Percentiles rank a stretch among this genome's conserved stretches.
Conservation (phyloP, 257 asterid genomes). For the Capsicum rhomboideum region DNA sequence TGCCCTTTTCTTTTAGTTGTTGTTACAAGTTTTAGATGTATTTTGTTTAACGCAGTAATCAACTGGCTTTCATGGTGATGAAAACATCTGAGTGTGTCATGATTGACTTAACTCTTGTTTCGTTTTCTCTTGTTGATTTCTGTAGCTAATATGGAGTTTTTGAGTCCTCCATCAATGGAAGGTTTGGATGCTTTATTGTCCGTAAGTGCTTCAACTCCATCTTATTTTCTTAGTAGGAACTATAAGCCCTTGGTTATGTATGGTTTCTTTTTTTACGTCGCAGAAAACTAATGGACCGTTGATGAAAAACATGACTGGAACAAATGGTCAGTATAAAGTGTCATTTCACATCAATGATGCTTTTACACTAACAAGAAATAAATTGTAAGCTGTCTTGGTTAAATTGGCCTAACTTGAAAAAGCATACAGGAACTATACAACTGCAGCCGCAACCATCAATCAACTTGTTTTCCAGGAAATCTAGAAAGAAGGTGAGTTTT, state of each 20-base stretch:
- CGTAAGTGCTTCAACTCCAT: constrained; percentile 36
- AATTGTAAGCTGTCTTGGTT: neutral
- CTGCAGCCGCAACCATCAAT: constrained; percentile 23
- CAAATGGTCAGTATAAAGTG: constrained; percentile 7
- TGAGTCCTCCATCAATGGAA: constrained; percentile 67
- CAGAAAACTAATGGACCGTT: neutral
- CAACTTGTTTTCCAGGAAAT: constrained; percentile 37
- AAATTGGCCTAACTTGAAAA: neutral
- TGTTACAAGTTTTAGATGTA: neutral
- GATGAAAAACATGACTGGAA: constrained; percentile 8
- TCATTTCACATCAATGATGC: neutral
- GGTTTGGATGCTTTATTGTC: constrained; percentile 51
- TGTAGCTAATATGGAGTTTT: constrained; percentile 45
- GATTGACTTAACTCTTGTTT: neutral
- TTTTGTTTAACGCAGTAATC: neutral
- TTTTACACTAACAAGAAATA: neutral
- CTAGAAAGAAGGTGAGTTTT: constrained; percentile 48
- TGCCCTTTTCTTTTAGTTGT: neutral
- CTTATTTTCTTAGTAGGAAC: neutral
- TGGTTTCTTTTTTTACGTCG: constrained; percentile 4
- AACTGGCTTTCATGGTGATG: neutral
- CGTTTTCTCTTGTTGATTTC: neutral
- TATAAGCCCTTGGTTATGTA: neutral
- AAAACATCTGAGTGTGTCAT: neutral
- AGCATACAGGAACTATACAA: constrained; percentile 39